Evolutionary conservation across 805 yeast species (phyloP), one percentile per base, ranked within the genome.

Genomic region (Vanderwaltozyma yarrowii): DNA sequence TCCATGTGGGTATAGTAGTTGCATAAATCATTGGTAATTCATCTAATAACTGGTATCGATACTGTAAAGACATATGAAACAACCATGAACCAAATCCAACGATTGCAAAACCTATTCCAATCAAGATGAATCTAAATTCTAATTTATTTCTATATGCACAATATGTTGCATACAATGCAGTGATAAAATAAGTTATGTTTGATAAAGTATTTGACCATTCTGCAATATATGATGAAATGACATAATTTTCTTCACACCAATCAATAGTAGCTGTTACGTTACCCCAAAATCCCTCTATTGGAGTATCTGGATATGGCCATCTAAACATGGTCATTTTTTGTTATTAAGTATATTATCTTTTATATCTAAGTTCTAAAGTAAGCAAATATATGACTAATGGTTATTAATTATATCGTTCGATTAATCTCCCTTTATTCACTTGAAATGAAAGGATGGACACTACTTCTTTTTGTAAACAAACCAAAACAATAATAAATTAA

Each of bases 11-110:
- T 20, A 89, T 78, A 46, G 96, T 89, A 2, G 98, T 92, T 17
- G 95, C 96, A 62, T 92, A 92, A 45, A 92, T 85, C 98, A 92
- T 92, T 30, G 98, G 98, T 52, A 92, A 68, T 60, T 92, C 98
- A 64, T 92, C 98, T 59, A 92, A 69, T 45, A 92, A 60, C 64
- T 92, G 98, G 64, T 73, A 92, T 55, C 82, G 85, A 61, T 89
- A 92, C 46, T 75, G 70, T 50, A 92, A 69, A 4, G 97, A 89
- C 96, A 92, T 92, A 61, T 92, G 98, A 66, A 92, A 92, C 44
- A 87, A 63, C 89, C 96, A 92, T 15, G 86, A 76, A 3, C 98
- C 98, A 16, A 89, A 60, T 0, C 98, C 98, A 5, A 92, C 98
- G 5, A 83, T 64, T 39, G 80, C 76, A 58, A 92, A 88, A 6